Evolutionary conservation across 768 basidiomycete species (phyloP), one percentile per base, ranked within the genome.

Genomic region (Daedaleopsis sinensis): DNA sequence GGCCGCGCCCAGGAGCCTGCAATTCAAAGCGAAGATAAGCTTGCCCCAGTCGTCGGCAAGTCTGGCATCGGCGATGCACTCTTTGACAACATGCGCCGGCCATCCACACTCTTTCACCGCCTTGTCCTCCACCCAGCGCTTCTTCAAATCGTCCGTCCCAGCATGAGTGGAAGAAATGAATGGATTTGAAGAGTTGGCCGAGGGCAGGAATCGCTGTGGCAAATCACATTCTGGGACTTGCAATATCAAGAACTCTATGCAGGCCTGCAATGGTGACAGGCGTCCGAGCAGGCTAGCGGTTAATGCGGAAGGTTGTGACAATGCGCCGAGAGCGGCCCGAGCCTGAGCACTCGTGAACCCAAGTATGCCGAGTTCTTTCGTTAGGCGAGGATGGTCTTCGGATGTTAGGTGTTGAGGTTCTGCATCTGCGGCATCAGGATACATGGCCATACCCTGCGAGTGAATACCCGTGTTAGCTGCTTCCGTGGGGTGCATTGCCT

Each of bases 171-270:
- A 83, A 15, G 84, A 84, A 61, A 93, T 74, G 70, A 93, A 91
- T 1, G 90, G 77, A 65, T 85, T 82, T 0, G 89, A 90, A 3
- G 89, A 84, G 66, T 87, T 88, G n/a, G 73, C 73, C 11, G 78
- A 71, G 5, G 89, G 84, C 16, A 91, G 73, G 71, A 93, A 93
- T 27, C 83, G 82, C 52, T 79, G 70, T 0, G 96, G 96, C 5
- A 97, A 81, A 67, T 96, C 94, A 59, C 91, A 89, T 76, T 98
- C 95, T 0, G 94, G 90, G 6, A 91, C 71, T 67, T 92, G 85
- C 21, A 96, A 79, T 48, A 96, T 80, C 3, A 97, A 80, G 75
- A 93, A 93, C 65, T 94, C 91, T 48, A 95, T 88, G 54, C 86
- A 86, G 0, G 93, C 91, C 70, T 94, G 87, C 15, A 94, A 73